Percentiles rank a stretch among this genome's conserved stretches.
Conservation (phyloP, 148 eudicot species). For the Gaultheria prostrata region DNA sequence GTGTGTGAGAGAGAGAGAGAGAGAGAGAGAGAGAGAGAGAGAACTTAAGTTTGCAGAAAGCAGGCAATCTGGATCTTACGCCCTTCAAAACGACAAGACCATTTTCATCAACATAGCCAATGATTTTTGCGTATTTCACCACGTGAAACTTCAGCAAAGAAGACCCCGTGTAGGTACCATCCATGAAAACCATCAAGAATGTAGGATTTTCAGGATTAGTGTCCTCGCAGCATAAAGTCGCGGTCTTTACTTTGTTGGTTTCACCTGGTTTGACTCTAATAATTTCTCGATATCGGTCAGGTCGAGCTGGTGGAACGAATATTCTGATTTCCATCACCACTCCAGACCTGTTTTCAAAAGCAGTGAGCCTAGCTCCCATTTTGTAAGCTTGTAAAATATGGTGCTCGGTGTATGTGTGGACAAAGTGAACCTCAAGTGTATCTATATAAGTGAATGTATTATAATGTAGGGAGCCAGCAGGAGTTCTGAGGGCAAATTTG, state of each 20-base stretch:
- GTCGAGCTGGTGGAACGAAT: conserved; percentile 13
- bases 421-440: too few species aligned
- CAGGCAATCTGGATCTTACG: background rate
- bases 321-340: conserved; percentile 17
- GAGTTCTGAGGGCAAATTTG: too few species aligned
- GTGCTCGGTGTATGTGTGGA: too few species aligned
- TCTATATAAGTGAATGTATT: too few species aligned
- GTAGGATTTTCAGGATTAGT: conserved; percentile 2
- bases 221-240: background rate
- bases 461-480: too few species aligned
- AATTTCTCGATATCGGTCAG: conserved; percentile 7
- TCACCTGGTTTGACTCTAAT: conserved; percentile 16
- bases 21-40: conserved; percentile 6
- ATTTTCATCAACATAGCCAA: conserved; percentile 17
- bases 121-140: conserved; percentile 19
- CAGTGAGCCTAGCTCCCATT: conserved; percentile 18
- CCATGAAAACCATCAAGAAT: conserved; percentile 12
- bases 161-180: conserved; percentile 2
- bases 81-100: conserved; percentile 7
- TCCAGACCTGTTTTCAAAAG: conserved; percentile 10
- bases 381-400: background rate
- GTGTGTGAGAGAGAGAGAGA: background rate
- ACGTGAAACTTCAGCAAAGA: background rate
- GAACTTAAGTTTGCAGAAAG: conserved; percentile 13
- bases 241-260: conserved; percentile 13